These are phyloP conservation scores for Trichosporon asahii DNA, from an alignment of 1,284 basidiomycete genomes.

Conservation along the genomic window DNA sequence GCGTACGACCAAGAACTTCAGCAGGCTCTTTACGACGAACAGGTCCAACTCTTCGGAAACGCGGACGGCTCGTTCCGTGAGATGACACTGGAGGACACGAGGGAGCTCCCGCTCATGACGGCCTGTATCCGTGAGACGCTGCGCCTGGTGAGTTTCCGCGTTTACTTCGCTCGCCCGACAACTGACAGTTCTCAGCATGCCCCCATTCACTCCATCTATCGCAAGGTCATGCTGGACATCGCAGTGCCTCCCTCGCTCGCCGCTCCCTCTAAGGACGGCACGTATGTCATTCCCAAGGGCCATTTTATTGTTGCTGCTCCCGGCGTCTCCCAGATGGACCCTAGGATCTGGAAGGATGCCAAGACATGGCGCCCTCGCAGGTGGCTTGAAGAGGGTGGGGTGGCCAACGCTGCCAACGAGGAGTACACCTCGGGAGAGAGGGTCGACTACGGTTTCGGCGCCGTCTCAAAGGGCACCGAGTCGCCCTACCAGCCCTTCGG, in stretches of 20 bases:
- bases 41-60: conserved; percentile 54
- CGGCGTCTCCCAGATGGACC: conserved; percentile 84
- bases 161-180: too few species aligned
- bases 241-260: conserved; percentile 76
- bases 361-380: conserved; percentile 68
- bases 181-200: conserved; percentile 68
- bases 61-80: conserved; percentile 62
- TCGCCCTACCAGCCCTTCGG: conserved; percentile 94
- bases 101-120: conserved; percentile 77
- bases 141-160: conserved; percentile 59
- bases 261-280: conserved; percentile 64
- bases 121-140: conserved; percentile 90
- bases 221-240: conserved; percentile 81
- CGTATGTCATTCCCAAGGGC: conserved; percentile 86
- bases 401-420: conserved; percentile 70
- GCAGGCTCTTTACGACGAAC: conserved; percentile 74
- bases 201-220: conserved; percentile 75
- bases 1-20: conserved; percentile 74
- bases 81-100: conserved; percentile 83
- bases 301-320: conserved; percentile 89
- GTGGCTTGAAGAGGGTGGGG: conserved; percentile 77
- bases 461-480: conserved; percentile 86
- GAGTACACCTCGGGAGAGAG: conserved; percentile 73
- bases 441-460: conserved; percentile 93
- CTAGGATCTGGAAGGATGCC: conserved; percentile 73